Evolutionary conservation across 2,329 filamentous ascomycete species (phyloP), one percentile per base, ranked within the genome.

Genomic region (Ophiocordyceps robertsii): DNA sequence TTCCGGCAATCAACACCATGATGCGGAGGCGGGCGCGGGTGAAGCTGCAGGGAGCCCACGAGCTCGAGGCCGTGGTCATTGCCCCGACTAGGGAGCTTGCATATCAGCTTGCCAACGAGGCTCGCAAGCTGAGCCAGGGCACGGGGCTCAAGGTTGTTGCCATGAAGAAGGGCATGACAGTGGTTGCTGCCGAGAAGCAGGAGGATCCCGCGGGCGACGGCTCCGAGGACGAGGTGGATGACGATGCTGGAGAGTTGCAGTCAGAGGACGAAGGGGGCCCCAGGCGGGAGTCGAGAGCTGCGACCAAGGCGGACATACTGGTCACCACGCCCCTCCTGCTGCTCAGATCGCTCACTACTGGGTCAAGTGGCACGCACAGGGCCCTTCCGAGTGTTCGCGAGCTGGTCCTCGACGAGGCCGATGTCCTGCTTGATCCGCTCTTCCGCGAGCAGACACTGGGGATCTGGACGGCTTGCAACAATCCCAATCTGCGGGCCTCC

Each of bases 351-450:
- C 63, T 95, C 7, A 59, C 49, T n/a, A 57, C 52, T 36, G 60
- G 60, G 5, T 66, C 70, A 10, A 66, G 64, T 19, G 64, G 65
- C 43, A 57, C 63, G 47, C 42, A 68, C 55, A 62, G 67, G 29
- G 64, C 70, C 6, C 62, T 94, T 6, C 77, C 84, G 0, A 73
- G 75, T 1, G 80, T 95, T 5, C 72, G 73, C 37, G 79, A 79
- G 40, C 67, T 98, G 16, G 73, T 96, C 31, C 69, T 98, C 3
- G 92, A 98, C 56, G 92, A 98, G 68, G 92, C 88, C 1, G 92
- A 98, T 60, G 88, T 96, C 13, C 80, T 98, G 6, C 75, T 98
- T 11, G 89, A 96, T 53, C 81, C 84, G 14, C 70, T 95, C 6
- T 98, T 98, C 67, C 77, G 84, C 44, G 83, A 92, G 19, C 88